Conservation (phyloP, 2,329 filamentous ascomycete species). For the Fusarium lyarnte region DNA sequence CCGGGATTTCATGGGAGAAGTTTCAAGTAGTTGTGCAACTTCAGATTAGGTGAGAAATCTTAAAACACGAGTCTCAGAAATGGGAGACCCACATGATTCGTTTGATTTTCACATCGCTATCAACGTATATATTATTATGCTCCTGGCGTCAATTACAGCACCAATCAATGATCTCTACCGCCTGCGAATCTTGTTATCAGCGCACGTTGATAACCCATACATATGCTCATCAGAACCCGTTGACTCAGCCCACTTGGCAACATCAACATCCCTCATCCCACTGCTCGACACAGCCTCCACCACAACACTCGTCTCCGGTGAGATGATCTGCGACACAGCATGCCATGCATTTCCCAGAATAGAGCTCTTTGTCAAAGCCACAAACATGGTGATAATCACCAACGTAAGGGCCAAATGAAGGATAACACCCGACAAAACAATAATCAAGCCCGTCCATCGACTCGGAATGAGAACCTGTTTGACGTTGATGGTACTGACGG, state of each 20-base stretch:
- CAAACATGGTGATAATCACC: not conserved
- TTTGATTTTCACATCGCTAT: fast-evolving
- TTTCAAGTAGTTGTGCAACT: not conserved
- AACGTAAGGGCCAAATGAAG: not conserved
- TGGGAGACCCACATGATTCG: fast-evolving
- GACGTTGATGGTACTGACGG: not conserved
- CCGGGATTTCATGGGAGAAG: constrained; percentile 43
- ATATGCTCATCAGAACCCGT: not conserved
- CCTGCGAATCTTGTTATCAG: not conserved
- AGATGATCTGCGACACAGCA: constrained; percentile 14
- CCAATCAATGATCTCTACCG: not conserved
- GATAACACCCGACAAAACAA: fast-evolving
- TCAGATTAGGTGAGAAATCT: fast-evolving
- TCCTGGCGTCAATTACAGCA: not conserved
- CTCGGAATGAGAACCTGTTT: not conserved
- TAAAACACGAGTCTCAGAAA: fast-evolving
- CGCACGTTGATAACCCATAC: fast-evolving
- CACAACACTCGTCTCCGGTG: not conserved
- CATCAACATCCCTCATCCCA: constrained; percentile 2
- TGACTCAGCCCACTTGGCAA: not conserved
- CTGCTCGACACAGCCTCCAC: not conserved
- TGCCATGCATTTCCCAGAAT: constrained; percentile 14
- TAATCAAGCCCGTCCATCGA: not conserved
- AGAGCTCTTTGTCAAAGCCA: not conserved
- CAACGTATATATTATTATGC: fast-evolving